phyloP scores from a whole-genome alignment of 441 rosid genomes.

The Erysimum pusillum region DNA sequence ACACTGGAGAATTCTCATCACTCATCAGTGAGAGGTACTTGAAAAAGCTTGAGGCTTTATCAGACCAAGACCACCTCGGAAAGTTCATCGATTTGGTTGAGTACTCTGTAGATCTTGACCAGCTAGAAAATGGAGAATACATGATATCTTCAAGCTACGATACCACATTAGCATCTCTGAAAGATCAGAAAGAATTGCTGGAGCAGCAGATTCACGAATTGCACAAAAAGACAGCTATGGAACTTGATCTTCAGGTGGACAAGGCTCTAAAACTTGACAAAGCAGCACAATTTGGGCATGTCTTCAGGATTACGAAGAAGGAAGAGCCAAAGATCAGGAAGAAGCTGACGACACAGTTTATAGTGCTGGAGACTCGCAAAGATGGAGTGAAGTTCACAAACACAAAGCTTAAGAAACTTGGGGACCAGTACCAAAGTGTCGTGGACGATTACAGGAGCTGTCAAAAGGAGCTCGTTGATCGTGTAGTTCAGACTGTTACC shows the following conservation, averaged over 20 bases:
- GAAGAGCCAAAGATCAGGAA: constrained; percentile 98
- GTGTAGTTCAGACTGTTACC: constrained; percentile 82
- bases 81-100: constrained; percentile 89
- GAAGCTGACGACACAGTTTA: constrained; percentile 83
- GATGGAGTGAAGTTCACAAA: constrained; percentile 99
- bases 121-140: constrained; percentile 96
- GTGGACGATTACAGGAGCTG: constrained; percentile 82
- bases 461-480: constrained; percentile 85
- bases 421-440: constrained; percentile 88
- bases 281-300: constrained; percentile 95
- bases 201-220: constrained; percentile 81
- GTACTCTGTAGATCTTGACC: constrained; percentile 90
- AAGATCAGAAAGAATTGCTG: constrained; percentile 80
- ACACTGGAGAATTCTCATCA: constrained; percentile 74
- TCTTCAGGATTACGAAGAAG: constrained; percentile 96
- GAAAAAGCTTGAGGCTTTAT: constrained; percentile 60
- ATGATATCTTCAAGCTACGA: constrained; percentile 95
- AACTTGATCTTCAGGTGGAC: constrained; percentile 85
- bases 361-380: constrained; percentile 96
- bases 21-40: constrained; percentile 77
- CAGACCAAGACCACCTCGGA: constrained; percentile 80
- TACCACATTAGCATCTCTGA: constrained; percentile 68
- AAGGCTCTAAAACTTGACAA: constrained; percentile 92
- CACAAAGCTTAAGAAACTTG: constrained; percentile 91
- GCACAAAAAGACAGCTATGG: constrained; percentile 85